Percentiles rank a stretch among this genome's conserved stretches.
phyloP scores from a whole-genome alignment of 805 yeast genomes.

The Myxozyma sirexii region DNA sequence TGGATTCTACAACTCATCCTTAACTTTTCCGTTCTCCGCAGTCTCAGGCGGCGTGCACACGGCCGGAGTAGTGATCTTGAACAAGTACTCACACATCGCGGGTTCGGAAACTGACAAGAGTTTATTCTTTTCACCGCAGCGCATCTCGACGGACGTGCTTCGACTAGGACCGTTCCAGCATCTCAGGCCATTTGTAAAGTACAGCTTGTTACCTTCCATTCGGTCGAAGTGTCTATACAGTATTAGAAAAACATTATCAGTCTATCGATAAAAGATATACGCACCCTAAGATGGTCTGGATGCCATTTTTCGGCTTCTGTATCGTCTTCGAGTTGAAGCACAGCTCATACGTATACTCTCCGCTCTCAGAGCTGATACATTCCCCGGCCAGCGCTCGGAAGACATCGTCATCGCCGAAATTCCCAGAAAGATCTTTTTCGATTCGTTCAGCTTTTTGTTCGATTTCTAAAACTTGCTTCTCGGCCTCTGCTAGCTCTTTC shows the following conservation, averaged over 20 bases:
- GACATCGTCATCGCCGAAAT: conserved; percentile 64
- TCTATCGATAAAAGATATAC: conserved; percentile 30
- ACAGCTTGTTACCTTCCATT: conserved; percentile 42
- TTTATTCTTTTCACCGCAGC: conserved; percentile 64
- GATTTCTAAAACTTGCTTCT: conserved; percentile 18
- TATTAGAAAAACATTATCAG: too few relatives aligned
- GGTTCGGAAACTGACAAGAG: conserved; percentile 79
- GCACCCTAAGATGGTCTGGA: conserved; percentile 56
- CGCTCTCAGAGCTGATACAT: conserved; percentile 55
- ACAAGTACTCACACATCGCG: conserved; percentile 78
- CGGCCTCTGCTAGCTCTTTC: conserved; percentile 19
- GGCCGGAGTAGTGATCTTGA: conserved; percentile 46
- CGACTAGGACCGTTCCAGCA: conserved; percentile 97
- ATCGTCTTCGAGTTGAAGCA: conserved; percentile 59
- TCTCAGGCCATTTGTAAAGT: conserved; percentile 64
- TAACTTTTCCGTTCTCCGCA: conserved; percentile 6
- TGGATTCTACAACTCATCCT: conserved; percentile 36
- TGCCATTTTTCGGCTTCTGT: conserved; percentile 53
- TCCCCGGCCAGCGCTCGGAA: conserved; percentile 58
- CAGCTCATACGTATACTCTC: conserved; percentile 70
- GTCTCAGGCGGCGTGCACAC: conserved; percentile 35
- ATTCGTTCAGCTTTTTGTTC: conserved; percentile 31
- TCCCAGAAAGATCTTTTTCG: conserved; percentile 32
- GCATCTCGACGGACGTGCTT: conserved; percentile 62
- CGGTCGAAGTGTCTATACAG: conserved; percentile 29